A percentile compares a stretch with the other conserved stretches of the same genome.
Evolutionary conservation across 164 flowering plant genomes (phyloP).

Genomic region (Houttuynia cordata): DNA sequence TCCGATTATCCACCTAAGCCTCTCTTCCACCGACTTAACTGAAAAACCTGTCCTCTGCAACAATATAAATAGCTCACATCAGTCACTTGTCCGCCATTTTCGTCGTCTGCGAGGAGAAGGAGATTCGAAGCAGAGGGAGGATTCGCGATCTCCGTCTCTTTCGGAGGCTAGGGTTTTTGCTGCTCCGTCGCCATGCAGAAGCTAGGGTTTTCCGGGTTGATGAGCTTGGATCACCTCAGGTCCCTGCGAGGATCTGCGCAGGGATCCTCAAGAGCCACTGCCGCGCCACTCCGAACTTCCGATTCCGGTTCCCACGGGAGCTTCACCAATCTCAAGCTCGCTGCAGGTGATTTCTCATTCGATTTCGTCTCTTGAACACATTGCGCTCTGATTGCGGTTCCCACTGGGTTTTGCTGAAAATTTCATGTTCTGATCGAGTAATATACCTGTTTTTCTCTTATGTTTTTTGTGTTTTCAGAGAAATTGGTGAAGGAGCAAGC

Average conservation of each 20-base stretch:
- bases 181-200: slow-evolving; percentile 36
- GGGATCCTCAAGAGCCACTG: slow-evolving; percentile 27
- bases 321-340: slow-evolving; percentile 74
- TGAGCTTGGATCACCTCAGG: slow-evolving; percentile 53
- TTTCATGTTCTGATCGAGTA: slow-evolving; percentile 2
- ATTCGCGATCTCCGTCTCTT: neutral
- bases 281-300: slow-evolving; percentile 36
- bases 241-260: slow-evolving; percentile 32
- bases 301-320: slow-evolving; percentile 54
- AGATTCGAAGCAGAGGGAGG: neutral
- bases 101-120: neutral
- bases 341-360: slow-evolving; percentile 45
- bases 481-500: slow-evolving; percentile 94
- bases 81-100: neutral
- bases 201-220: slow-evolving; percentile 46
- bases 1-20: too few species aligned
- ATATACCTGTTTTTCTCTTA: neutral
- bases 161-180: neutral
- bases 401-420: neutral
- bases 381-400: neutral
- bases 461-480: slow-evolving; percentile 37
- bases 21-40: too few species aligned
- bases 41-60: too few species aligned
- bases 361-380: neutral
- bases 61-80: too few species aligned